phyloP scores from a whole-genome alignment of 768 basidiomycete species.

The Clavaria fumosa region DNA sequence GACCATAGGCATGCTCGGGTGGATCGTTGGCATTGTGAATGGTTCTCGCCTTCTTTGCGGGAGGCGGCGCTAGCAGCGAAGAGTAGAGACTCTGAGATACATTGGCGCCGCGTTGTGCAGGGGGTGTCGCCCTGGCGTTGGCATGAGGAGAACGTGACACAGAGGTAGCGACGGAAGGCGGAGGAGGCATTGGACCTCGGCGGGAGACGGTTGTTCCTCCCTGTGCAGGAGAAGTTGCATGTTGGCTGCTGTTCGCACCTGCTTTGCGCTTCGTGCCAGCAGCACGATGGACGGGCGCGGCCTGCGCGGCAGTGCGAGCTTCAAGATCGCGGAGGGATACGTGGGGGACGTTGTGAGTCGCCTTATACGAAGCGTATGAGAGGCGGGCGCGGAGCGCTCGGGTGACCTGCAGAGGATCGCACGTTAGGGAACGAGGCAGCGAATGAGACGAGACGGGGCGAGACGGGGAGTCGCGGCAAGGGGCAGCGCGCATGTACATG shows the following conservation, averaged over 20 bases:
- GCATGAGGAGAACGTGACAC: slow-evolving; percentile 31
- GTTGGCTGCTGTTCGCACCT: slow-evolving; percentile 26
- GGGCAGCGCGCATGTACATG: background rate
- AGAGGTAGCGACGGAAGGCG: slow-evolving; percentile 22
- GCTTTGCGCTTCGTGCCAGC: slow-evolving; percentile 46
- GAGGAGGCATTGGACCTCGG: slow-evolving; percentile 32
- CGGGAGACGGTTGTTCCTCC: slow-evolving; percentile 27
- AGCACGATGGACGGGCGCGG: slow-evolving; percentile 31
- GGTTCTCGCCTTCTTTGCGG: slow-evolving; percentile 62
- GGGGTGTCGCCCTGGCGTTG: slow-evolving; percentile 14
- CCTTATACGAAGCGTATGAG: slow-evolving; percentile 75
- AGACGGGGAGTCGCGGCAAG: background rate
- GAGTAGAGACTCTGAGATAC: slow-evolving; percentile 50
- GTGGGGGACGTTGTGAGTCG: slow-evolving; percentile 53
- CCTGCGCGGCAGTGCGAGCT: slow-evolving; percentile 34
- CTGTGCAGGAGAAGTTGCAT: slow-evolving; percentile 37
- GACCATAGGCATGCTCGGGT: slow-evolving; percentile 43
- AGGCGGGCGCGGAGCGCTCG: slow-evolving; percentile 68
- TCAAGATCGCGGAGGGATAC: slow-evolving; percentile 59
- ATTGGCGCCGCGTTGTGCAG: slow-evolving; percentile 12
- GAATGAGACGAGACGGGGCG: background rate
- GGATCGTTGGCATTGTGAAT: slow-evolving; percentile 61
- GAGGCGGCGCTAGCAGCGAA: slow-evolving; percentile 64
- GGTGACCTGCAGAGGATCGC: slow-evolving; percentile 44
- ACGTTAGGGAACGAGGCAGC: slow-evolving; percentile 11